Base-by-base conservation (phyloP, 768 basidiomycete genomes). In the Udeniomyces megalosporus region DNA sequence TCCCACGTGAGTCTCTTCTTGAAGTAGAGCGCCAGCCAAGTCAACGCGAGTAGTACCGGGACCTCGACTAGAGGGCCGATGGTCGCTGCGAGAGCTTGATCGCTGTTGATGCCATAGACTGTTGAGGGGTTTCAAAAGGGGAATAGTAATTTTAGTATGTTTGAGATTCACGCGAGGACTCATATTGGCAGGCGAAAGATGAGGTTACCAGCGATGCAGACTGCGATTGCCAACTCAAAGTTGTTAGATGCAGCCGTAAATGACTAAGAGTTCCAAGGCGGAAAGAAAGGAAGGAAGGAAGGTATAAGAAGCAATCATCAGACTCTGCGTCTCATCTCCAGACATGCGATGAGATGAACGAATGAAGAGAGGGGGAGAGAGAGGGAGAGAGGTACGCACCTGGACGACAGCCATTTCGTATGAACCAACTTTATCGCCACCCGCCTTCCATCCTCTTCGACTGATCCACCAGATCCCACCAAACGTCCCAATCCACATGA, bases 161-260 rank as follows among this genome's bases (percentile, higher is more conserved):
- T 8, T 42, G 38, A 42, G 38, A 8, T 42, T n/a, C n/a, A n/a
- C 38, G 55, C 2, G n/a, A 45, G 38, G 54, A 4, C 10, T 3
- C n/a, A 45, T n/a, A 24, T 12, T 14, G 31, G 17, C 10, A 17
- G 17, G 44, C 4, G 4, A 3, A 45, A 57, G 42, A 5, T 24
- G 12, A 17, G 4, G 26, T 42, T 42, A 42, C 38, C 38, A 17
- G 38, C 38, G 53, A 61, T 46, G 28, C 49, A 79, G 0, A 89
- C 83, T 0, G 88, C 87, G 58, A 90, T 90, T 0, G 88, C 86
- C 0, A 89, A 78, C 74, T 89, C 86, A 79, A 84, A 69, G 12
- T 87, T 88, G 69, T 87, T 88, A 60, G 82, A 84, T 1, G 81
- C 82, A 0, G 84, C 84, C 0, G 87, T 88, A 72, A 89, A 89